These are phyloP conservation scores for Bocquillonia castaneifolia DNA, from an alignment of 441 rosid genomes.

Conservation along the genomic window DNA sequence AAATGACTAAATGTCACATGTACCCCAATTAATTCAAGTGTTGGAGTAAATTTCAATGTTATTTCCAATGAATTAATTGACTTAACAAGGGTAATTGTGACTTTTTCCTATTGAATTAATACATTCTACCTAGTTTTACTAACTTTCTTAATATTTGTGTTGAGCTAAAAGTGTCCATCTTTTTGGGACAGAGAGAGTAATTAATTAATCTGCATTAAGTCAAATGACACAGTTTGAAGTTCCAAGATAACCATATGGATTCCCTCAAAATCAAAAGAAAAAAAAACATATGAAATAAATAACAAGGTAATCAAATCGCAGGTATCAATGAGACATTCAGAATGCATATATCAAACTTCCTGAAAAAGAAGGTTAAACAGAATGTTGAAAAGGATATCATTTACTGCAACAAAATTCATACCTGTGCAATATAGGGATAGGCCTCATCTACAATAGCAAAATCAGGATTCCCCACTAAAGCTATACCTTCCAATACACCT, in stretches of 20 bases:
- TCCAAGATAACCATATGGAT: not conserved
- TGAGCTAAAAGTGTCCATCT: not conserved
- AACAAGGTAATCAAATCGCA: not conserved
- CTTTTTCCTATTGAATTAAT: too few relatives aligned
- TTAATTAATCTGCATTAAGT: constrained; percentile 7
- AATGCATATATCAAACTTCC: not conserved
- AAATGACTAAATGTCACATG: too few relatives aligned
- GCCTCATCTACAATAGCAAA: constrained; percentile 97
- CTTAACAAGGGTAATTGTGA: too few relatives aligned
- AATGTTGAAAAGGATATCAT: not conserved
- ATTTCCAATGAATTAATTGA: too few relatives aligned
- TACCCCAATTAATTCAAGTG: too few relatives aligned
- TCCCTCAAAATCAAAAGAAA: too few relatives aligned
- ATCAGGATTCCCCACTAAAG: constrained; percentile 91
- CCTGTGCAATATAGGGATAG: constrained; percentile 97
- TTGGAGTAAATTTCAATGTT: too few relatives aligned
- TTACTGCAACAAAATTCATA: constrained; percentile 24
- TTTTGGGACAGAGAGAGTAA: too few relatives aligned
- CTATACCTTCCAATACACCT: constrained; percentile 95
- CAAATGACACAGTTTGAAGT: not conserved
- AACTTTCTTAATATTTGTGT: too few relatives aligned
- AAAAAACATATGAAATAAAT: not conserved
- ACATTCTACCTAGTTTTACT: too few relatives aligned
- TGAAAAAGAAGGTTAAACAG: not conserved
- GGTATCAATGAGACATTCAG: not conserved